phyloP scores from a whole-genome alignment of 1,284 basidiomycete species.

The Irpex lacteus region DNA sequence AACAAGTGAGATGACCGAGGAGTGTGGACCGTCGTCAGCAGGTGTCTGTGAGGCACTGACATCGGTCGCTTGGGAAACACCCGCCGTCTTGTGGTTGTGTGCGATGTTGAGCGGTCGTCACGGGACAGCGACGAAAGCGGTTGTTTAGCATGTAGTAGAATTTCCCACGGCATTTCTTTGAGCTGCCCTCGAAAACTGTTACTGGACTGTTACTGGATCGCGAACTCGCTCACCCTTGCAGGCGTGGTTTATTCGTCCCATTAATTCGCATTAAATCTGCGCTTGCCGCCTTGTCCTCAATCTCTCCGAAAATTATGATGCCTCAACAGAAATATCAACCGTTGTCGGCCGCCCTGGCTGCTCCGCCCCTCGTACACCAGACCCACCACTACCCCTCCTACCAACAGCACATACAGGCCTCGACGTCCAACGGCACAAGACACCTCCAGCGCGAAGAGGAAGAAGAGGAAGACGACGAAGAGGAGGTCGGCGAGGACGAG shows the following conservation, averaged over 20 bases:
- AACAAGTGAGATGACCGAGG: not conserved
- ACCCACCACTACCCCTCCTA: conserved; percentile 26
- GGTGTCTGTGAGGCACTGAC: not conserved
- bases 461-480: conserved; percentile 65
- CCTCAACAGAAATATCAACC: conserved; percentile 79
- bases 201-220: conserved; percentile 6
- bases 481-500: conserved; percentile 67
- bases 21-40: not conserved
- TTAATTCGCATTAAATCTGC: conserved; percentile 23
- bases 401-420: conserved; percentile 23
- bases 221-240: conserved; percentile 10
- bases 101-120: not conserved
- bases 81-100: not conserved
- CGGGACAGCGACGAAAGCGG: conserved; percentile 4
- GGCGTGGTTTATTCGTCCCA: conserved; percentile 12
- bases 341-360: conserved; percentile 65
- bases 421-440: conserved; percentile 24
- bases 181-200: conserved; percentile 10
- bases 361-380: conserved; percentile 43
- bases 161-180: conserved; percentile 16
- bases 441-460: conserved; percentile 40
- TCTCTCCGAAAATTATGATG: conserved; percentile 40
- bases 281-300: conserved; percentile 20
- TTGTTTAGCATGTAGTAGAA: not conserved
- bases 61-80: not conserved